These are phyloP conservation scores for Talaromyces nanjingensis DNA, from an alignment of 495 filamentous ascomycete species.

Conservation along the genomic window DNA sequence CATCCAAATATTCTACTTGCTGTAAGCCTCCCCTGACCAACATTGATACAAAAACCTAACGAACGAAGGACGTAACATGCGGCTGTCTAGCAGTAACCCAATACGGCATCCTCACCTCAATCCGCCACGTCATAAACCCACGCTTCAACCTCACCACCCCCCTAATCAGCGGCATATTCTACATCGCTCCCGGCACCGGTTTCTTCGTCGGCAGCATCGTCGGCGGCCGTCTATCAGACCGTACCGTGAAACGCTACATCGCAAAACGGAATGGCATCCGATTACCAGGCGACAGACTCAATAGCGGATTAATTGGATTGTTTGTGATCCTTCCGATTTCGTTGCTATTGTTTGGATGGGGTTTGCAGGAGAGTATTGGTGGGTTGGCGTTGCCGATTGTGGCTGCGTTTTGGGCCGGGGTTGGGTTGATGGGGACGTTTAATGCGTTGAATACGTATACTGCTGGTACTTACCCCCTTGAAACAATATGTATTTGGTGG, in stretches of 20 bases:
- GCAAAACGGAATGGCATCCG: constrained; percentile 48
- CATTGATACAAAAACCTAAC: neutral
- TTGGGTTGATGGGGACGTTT: constrained; percentile 64
- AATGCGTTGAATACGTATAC: constrained; percentile 70
- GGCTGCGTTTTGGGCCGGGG: constrained; percentile 59
- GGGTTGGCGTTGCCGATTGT: constrained; percentile 64
- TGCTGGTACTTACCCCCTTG: constrained; percentile 37
- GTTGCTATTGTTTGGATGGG: constrained; percentile 65
- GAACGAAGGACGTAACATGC: constrained; percentile 46
- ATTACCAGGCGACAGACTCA: constrained; percentile 65
- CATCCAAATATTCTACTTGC: constrained; percentile 37
- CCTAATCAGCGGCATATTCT: constrained; percentile 67
- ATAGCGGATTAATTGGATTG: constrained; percentile 55
- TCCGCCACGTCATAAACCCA: constrained; percentile 66
- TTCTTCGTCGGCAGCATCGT: constrained; percentile 64
- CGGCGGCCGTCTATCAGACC: constrained; percentile 64
- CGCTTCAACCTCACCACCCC: constrained; percentile 62
- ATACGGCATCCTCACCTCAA: constrained; percentile 65
- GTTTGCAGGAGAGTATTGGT: constrained; percentile 53
- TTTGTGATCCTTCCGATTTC: constrained; percentile 55
- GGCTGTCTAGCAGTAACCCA: constrained; percentile 61
- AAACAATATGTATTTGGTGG: too few relatives aligned
- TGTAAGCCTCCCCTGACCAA: constrained; percentile 15
- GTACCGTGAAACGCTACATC: constrained; percentile 57
- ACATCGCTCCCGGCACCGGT: constrained; percentile 65